Percentiles rank a stretch among this genome's conserved stretches.
Evolutionary conservation across 108 stramenopile species (phyloP).

Genomic region (Cyclotella choctawhatcheeana): DNA sequence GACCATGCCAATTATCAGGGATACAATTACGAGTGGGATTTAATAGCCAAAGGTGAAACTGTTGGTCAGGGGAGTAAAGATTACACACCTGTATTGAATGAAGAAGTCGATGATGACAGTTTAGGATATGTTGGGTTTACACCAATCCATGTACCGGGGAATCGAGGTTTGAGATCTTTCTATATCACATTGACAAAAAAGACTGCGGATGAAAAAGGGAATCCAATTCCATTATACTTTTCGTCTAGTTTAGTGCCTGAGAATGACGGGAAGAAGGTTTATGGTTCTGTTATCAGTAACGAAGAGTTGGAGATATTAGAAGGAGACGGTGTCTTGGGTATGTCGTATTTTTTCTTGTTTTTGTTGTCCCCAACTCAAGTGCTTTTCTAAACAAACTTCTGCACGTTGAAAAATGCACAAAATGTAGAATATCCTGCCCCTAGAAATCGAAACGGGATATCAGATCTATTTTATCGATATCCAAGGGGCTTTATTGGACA

Average conservation of each 20-base stretch:
- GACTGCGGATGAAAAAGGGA: not conserved
- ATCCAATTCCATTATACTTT: constrained; percentile 13
- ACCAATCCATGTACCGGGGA: constrained; percentile 24
- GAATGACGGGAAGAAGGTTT: constrained; percentile 11
- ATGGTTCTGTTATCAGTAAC: constrained; percentile 19
- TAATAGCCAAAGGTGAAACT: constrained; percentile 22
- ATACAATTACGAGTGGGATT: constrained; percentile 9
- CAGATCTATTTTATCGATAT: constrained; percentile 22
- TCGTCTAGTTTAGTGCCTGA: constrained; percentile 2
- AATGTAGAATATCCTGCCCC: constrained; percentile 21
- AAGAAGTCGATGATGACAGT: not conserved
- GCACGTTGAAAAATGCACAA: too few relatives aligned
- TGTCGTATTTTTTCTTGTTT: not conserved
- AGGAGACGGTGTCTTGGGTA: constrained; percentile 26
- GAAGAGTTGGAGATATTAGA: constrained; percentile 30
- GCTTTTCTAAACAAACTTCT: too few relatives aligned
- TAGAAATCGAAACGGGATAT: constrained; percentile 8
- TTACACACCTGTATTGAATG: constrained; percentile 7
- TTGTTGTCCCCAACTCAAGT: not conserved
- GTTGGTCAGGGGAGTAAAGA: constrained; percentile 7
- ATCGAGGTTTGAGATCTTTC: constrained; percentile 30
- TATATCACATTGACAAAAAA: constrained; percentile 27
- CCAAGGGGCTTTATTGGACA: constrained; percentile 30
- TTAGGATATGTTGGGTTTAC: constrained; percentile 21
- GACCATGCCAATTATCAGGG: constrained; percentile 1